Evolutionary conservation across 768 basidiomycete genomes (phyloP), one percentile per base, ranked within the genome.

Genomic region (Pleurotus tuoliensis): DNA sequence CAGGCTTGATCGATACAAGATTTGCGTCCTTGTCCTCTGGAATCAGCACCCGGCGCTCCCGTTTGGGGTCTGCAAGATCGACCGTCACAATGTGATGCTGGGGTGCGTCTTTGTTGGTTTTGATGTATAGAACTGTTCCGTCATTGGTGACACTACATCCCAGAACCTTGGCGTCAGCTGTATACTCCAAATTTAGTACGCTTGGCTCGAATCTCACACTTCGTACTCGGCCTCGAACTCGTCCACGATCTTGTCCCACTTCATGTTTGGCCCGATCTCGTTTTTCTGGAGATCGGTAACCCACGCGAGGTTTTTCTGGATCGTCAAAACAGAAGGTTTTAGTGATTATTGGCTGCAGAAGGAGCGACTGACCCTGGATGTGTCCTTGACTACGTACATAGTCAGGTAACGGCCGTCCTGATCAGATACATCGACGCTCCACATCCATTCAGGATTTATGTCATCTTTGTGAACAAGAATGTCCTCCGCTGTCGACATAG

Each of bases 271-370:
- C 7, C 82, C 83, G 22, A 90, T 86, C 55, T 79, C 73, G 55
- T 82, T 77, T 47, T 81, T 72, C 46, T 80, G 65, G 6, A 90
- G 74, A 61, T 90, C 83, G 5, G 86, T 80, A 46, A 92, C 76
- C 89, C 90, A 92, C 1, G 90, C 66, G 8, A 84, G 66, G 64
- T 89, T 87, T 82, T 83, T 85, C 88, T 90, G 59, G n/a, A 20
- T 8, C 50, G 24, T 25, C 9, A 47, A 7, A 39, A 54, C 27
- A 27, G 24, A 45, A 18, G n/a, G 45, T 20, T 45, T 43, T 24
- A 16, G 15, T 25, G 43, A 16, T n/a, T 8, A 41, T 46, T 27
- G 51, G 52, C 16, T 13, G 46, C 18, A 51, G 46, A 24, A 48
- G 40, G 34, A 52, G 24, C 39, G 43, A 44, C 74, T 59, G 68